These are phyloP conservation scores for Gossypium trilobum DNA, from an alignment of 441 rosid species.

Conservation along the genomic window DNA sequence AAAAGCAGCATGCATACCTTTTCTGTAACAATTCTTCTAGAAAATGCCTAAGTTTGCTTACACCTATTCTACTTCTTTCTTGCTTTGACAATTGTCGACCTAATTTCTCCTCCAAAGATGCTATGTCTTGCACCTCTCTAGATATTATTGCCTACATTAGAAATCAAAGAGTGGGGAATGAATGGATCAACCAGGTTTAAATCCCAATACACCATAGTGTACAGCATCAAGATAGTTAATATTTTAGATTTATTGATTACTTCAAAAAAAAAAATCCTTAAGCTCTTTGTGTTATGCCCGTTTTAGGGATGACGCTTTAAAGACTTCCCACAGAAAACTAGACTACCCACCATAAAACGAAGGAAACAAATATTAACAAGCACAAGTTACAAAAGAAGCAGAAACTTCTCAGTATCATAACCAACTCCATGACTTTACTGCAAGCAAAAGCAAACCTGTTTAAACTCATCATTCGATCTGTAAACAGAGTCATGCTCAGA, in stretches of 20 bases:
- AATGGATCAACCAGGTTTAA: neutral
- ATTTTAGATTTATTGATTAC: neutral
- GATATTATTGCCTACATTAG: conserved; percentile 51
- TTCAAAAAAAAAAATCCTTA: neutral
- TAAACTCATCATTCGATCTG: conserved; percentile 75
- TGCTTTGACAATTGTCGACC: conserved; percentile 64
- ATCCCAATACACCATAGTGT: neutral
- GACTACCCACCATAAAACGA: neutral
- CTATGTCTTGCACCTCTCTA: conserved; percentile 65
- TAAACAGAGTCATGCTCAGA: conserved; percentile 62
- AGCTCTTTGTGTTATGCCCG: neutral
- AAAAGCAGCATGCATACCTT: conserved; percentile 34
- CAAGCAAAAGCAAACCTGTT: conserved; percentile 52
- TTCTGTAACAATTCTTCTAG: conserved; percentile 81
- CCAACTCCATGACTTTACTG: neutral
- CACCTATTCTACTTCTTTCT: conserved; percentile 79
- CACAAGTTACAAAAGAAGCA: neutral
- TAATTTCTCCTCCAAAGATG: conserved; percentile 72
- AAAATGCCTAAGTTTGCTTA: conserved; percentile 77
- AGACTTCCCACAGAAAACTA: neutral
- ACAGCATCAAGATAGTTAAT: neutral
- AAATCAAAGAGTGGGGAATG: neutral
- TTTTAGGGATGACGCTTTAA: neutral
- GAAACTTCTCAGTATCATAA: neutral
- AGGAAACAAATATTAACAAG: neutral